Evolutionary conservation across 129 eudicot genomes (phyloP).

Genomic region (Flaveria sonorensis): DNA sequence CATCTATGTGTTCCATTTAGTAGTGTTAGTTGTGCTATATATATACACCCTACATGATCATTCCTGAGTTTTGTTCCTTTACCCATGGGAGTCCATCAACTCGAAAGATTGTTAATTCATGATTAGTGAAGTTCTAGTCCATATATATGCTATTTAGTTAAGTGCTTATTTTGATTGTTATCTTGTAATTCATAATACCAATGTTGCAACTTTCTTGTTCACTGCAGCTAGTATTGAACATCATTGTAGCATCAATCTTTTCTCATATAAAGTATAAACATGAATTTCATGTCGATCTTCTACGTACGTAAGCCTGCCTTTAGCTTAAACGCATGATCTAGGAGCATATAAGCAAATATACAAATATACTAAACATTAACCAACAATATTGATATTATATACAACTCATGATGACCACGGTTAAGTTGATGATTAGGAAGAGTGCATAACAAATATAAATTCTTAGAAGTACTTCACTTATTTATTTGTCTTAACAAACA

Average conservation of each 20-base stretch:
- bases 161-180: too few species aligned
- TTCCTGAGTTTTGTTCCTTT: neutral
- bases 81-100: neutral
- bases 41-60: neutral
- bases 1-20: neutral
- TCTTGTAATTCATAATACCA: too few species aligned
- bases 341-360: neutral
- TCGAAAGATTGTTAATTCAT: neutral
- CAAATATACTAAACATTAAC: neutral
- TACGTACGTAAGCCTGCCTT: neutral
- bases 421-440: neutral
- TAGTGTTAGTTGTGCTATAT: neutral
- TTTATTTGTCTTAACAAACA: conserved; percentile 15
- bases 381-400: neutral
- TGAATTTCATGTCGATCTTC: neutral
- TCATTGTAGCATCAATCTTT: neutral
- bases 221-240: too few species aligned
- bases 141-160: neutral
- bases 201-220: too few species aligned
- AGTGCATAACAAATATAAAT: neutral
- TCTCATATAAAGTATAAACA: neutral
- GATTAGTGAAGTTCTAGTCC: conserved; percentile 1
- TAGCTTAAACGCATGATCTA: neutral
- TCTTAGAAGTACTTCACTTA: neutral
- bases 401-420: neutral